A percentile compares a stretch with the other conserved stretches of the same genome.
Conservation (phyloP, 345 rosid genomes). For the Anacardium occidentale region DNA sequence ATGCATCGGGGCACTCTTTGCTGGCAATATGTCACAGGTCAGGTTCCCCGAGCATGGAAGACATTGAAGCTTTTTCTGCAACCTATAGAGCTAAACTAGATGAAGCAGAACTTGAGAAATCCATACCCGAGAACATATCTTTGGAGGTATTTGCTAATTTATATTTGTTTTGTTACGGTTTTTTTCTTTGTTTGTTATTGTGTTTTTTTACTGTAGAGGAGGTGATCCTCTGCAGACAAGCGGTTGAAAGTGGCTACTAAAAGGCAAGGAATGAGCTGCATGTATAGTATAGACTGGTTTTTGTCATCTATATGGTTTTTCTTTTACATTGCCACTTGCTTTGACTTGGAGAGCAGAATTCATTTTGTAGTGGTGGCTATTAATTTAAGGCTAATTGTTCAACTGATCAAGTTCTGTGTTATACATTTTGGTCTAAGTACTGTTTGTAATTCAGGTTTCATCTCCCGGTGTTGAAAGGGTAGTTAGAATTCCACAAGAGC, state of each 20-base stretch:
- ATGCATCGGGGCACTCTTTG: conserved; percentile 19
- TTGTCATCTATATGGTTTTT: no score
- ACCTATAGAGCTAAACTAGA: conserved; percentile 58
- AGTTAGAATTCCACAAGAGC: conserved; percentile 71
- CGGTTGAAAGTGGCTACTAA: neutral
- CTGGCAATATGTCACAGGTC: conserved; percentile 34
- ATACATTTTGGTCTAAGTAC: neutral
- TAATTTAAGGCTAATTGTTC: conserved; percentile 3
- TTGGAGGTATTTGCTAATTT: conserved; percentile 54
- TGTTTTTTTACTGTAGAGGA: neutral
- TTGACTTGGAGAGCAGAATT: conserved; percentile 1
- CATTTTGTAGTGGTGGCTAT: conserved; percentile 10
- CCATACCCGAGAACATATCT: conserved; percentile 56
- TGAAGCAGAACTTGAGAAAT: conserved; percentile 67
- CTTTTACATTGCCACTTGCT: neutral
- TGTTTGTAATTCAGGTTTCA: conserved; percentile 53
- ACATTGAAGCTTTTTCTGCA: conserved; percentile 67
- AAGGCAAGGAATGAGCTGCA: neutral
- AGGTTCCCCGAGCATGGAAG: conserved; percentile 80
- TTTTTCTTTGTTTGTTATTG: neutral
- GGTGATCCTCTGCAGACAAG: conserved; percentile 10
- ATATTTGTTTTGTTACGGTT: neutral
- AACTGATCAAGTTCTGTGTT: conserved; percentile 1
- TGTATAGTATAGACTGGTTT: neutral
- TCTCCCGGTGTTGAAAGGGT: conserved; percentile 90